A percentile compares a stretch with the other conserved stretches of the same genome.
Conservation (phyloP, 1,284 basidiomycete genomes). For the Ustilago crameri region DNA sequence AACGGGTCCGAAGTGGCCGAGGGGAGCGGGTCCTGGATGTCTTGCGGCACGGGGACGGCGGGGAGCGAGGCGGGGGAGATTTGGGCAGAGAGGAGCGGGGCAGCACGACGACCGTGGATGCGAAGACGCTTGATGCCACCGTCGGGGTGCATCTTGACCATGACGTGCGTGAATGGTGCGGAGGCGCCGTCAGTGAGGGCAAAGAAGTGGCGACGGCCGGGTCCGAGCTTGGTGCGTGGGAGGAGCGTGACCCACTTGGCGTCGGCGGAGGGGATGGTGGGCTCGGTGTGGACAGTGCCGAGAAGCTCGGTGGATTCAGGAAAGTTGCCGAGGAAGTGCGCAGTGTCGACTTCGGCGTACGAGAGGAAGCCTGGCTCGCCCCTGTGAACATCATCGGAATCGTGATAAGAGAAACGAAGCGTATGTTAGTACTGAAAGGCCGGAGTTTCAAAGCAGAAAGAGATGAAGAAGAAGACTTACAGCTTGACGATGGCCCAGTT, state of each 20-base stretch:
- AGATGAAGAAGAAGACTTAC: conserved; percentile 71
- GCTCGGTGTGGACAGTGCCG: conserved; percentile 72
- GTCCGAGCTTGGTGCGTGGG: conserved; percentile 81
- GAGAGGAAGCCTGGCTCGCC: conserved; percentile 75
- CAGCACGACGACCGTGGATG: conserved; percentile 77
- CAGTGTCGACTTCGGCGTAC: conserved; percentile 88
- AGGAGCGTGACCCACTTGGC: conserved; percentile 80
- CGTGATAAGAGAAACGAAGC: no score
- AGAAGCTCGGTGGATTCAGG: conserved; percentile 83
- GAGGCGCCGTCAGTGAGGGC: conserved; percentile 75
- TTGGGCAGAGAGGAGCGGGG: conserved; percentile 33
- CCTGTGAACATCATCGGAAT: no score
- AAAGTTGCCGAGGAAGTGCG: conserved; percentile 96
- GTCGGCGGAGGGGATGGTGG: conserved; percentile 33
- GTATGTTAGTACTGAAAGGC: neutral
- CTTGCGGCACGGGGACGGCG: conserved; percentile 47
- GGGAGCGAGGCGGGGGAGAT: conserved; percentile 29
- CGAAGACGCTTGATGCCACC: conserved; percentile 93
- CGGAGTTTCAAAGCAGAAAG: neutral
- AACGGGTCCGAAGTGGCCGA: conserved; percentile 40
- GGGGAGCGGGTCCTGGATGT: conserved; percentile 45
- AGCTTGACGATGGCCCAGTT: conserved; percentile 92
- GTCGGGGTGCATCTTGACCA: conserved; percentile 90
- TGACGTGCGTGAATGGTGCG: conserved; percentile 81
- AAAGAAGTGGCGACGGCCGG: conserved; percentile 90